Conservation (phyloP, 768 basidiomycete genomes). For the Pulveroboletus sp. region DNA sequence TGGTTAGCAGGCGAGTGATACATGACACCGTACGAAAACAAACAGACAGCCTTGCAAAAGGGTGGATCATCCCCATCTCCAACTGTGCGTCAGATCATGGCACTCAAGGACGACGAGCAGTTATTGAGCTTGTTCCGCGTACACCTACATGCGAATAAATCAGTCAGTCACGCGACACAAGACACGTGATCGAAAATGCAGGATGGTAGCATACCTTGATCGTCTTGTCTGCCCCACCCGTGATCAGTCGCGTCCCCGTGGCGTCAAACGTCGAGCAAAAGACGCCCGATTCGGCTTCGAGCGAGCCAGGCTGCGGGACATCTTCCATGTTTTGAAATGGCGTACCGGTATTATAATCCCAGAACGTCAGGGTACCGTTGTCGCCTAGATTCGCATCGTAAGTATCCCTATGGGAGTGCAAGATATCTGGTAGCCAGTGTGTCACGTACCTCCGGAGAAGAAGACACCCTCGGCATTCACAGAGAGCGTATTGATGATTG, state of each 20-base stretch:
- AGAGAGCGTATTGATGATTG: constrained; percentile 93
- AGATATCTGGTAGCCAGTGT: background rate
- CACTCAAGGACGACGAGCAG: background rate
- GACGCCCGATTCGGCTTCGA: constrained; percentile 95
- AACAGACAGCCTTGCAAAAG: background rate
- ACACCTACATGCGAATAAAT: constrained; percentile 35
- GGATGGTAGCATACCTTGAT: constrained; percentile 68
- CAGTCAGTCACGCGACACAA: background rate
- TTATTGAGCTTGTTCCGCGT: constrained; percentile 66
- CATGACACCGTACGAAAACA: background rate
- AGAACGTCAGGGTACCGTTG: constrained; percentile 85
- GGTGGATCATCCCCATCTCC: background rate
- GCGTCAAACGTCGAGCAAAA: constrained; percentile 97
- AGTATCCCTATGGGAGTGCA: background rate
- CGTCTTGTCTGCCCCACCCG: constrained; percentile 97
- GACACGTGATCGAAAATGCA: background rate
- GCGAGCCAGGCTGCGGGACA: constrained; percentile 93
- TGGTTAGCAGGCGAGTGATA: background rate
- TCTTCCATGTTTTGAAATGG: constrained; percentile 95
- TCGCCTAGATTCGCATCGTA: constrained; percentile 50
- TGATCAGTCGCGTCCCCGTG: constrained; percentile 91
- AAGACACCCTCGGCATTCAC: constrained; percentile 96
- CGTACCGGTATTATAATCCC: constrained; percentile 93
- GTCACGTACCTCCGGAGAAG: constrained; percentile 79
- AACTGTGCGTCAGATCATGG: too few species aligned